A percentile compares a stretch with the other conserved stretches of the same genome.
These are phyloP conservation scores for Protea cynaroides DNA, from an alignment of 164 flowering plant species.

Conservation along the genomic window DNA sequence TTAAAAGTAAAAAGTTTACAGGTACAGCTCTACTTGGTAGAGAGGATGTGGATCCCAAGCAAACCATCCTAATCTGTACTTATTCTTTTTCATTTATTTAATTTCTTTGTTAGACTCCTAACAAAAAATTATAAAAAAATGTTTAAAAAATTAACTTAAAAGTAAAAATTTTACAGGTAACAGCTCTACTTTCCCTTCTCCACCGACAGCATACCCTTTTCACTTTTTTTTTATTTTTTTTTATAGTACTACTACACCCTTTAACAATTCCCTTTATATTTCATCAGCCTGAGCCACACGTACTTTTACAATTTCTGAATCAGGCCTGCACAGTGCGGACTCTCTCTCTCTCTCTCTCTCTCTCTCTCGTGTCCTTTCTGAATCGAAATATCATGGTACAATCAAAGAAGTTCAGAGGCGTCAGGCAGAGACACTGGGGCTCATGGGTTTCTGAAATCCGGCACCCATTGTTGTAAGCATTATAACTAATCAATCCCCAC, in stretches of 20 bases:
- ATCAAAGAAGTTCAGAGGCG: constrained; percentile 78
- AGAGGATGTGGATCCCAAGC: too few species aligned
- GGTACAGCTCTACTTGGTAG: too few species aligned
- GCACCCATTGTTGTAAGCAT: constrained; percentile 64
- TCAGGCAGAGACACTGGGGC: constrained; percentile 91
- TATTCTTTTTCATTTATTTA: too few species aligned
- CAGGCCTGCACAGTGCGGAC: neutral
- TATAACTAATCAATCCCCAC: too few species aligned
- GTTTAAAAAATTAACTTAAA: too few species aligned
- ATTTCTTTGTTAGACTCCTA: too few species aligned
- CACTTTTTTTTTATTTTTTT: neutral
- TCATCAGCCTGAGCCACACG: neutral
- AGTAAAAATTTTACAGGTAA: too few species aligned
- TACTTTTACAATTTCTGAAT: constrained; percentile 2
- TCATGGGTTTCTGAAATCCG: constrained; percentile 92
- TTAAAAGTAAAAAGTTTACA: too few species aligned
- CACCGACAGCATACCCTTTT: constrained; percentile 14
- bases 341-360: constrained; percentile 8
- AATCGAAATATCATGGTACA: constrained; percentile 42
- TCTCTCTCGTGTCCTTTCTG: neutral
- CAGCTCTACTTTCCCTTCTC: neutral
- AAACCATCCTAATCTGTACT: too few species aligned
- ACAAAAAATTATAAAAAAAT: too few species aligned
- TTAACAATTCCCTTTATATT: neutral
- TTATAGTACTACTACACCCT: neutral